Evolutionary conservation across 2,329 filamentous ascomycete genomes (phyloP), one percentile per base, ranked within the genome.

Genomic region (Xylaria sp.): DNA sequence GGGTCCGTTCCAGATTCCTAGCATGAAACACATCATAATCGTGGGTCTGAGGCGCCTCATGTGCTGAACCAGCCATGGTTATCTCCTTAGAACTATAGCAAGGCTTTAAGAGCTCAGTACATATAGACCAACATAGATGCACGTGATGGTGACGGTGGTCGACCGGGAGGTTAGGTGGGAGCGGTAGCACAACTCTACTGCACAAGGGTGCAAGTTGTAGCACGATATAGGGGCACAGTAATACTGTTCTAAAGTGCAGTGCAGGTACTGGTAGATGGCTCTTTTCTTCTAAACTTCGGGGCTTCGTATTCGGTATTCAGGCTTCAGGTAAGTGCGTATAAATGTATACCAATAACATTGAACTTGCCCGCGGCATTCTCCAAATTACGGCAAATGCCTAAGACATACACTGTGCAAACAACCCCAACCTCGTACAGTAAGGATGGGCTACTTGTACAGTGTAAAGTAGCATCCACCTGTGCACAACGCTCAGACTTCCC

Each of bases 1-100:
- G 76, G 1, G 92, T 93, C 63, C 87, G 85, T 66, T 93, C 87
- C 53, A 95, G 82, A 74, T 86, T 88, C 50, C 83, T 77, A 61
- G 85, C 81, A 70, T 90, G 84, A 64, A 81, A 71, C 54, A 75
- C 73, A 75, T 83, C 80, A 25, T 77, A 74, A 48, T 78, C 79
- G 53, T 79, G 70, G 42, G 69, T 69, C 21, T 71, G 70, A 64
- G 70, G 75, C 55, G 69, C 63, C 10, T 74, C 72, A 44, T 59
- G 66, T 63, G 79, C 77, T 78, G 81, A 79, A 64, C 65, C 63
- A 48, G 69, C 64, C 63, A 70, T 68, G 61, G 40, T 63, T 47
- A 21, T 65, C 53, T 62, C 65, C 44, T 47, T 18, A 29, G 16
- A 51, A 21, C 29, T 16, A 35, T 48, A 5, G 42, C 35, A 57